phyloP scores from a whole-genome alignment of 2,329 filamentous ascomycete genomes.

The Trichoderma sp. region DNA sequence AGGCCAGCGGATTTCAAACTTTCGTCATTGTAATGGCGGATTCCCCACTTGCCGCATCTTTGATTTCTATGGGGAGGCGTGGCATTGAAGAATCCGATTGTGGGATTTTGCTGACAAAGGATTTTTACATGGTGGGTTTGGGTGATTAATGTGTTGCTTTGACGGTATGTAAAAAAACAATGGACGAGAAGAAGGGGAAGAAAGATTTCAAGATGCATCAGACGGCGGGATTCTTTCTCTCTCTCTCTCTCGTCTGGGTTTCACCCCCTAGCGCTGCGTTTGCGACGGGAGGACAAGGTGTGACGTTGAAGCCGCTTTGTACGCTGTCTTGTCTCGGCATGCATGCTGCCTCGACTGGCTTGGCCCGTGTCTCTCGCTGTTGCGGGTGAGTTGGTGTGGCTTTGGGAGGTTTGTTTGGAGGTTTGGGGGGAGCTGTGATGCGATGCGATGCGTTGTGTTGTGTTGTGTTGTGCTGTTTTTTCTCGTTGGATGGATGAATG shows the following conservation, averaged over 20 bases:
- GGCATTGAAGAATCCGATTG: too few relatives aligned
- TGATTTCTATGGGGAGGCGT: neutral
- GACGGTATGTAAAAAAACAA: too few relatives aligned
- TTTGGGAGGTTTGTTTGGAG: neutral
- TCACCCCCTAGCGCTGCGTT: neutral
- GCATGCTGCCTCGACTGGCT: slow-evolving; percentile 4
- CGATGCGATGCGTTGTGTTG: too few relatives aligned
- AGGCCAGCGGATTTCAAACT: neutral
- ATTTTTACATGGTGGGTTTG: too few relatives aligned
- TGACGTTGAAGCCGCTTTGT: slow-evolving; percentile 1
- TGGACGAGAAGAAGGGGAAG: too few relatives aligned
- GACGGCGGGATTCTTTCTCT: too few relatives aligned
- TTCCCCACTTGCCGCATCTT: neutral
- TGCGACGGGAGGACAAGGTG: neutral
- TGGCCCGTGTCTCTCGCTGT: slow-evolving; percentile 6
- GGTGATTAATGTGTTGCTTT: too few relatives aligned
- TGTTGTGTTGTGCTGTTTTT: neutral
- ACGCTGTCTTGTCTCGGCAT: slow-evolving; percentile 2
- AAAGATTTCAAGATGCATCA: too few relatives aligned
- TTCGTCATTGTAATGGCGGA: neutral
- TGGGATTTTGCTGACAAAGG: too few relatives aligned
- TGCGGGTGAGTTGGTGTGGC: neutral
- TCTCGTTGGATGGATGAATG: neutral
- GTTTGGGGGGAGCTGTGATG: too few relatives aligned
- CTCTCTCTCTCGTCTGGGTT: too few relatives aligned